phyloP scores from a whole-genome alignment of 352 stramenopile genomes.

The Pseudoperonospora humuli region DNA sequence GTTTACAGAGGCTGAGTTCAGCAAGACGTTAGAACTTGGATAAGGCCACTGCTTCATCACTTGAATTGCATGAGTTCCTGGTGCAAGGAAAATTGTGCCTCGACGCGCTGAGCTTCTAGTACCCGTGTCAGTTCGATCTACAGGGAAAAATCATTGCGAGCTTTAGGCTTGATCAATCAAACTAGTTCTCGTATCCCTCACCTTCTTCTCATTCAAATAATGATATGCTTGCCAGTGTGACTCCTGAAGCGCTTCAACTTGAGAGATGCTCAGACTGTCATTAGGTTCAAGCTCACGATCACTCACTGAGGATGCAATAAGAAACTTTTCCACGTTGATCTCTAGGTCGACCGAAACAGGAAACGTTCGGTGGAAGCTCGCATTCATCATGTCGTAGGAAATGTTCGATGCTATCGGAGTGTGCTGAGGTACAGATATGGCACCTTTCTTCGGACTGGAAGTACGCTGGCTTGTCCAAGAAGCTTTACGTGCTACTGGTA shows the following conservation, averaged over 20 bases:
- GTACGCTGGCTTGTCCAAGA: constrained; percentile 7
- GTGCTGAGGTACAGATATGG: constrained; percentile 2
- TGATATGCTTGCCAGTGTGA: constrained; percentile 78
- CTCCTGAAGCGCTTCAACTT: constrained; percentile 75
- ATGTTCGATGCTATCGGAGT: constrained; percentile 13
- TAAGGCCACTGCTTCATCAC: constrained; percentile 16
- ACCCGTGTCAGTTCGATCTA: constrained; percentile 67
- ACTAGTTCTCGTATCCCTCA: too few species aligned
- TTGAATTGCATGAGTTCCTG: constrained; percentile 55
- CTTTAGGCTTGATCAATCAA: neutral
- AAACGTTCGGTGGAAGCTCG: constrained; percentile 53
- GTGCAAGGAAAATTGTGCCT: constrained; percentile 59
- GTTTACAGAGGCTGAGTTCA: constrained; percentile 81
- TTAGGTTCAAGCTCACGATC: constrained; percentile 38
- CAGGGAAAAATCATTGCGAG: constrained; percentile 1
- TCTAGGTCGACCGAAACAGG: constrained; percentile 67
- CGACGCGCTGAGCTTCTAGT: constrained; percentile 65
- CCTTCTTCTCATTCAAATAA: constrained; percentile 78
- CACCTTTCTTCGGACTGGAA: neutral
- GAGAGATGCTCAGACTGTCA: constrained; percentile 67
- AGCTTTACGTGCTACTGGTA: neutral
- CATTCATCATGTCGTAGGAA: constrained; percentile 46
- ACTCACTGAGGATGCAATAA: constrained; percentile 47
- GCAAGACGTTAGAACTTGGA: constrained; percentile 58
- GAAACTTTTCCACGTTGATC: constrained; percentile 66